A percentile compares a stretch with the other conserved stretches of the same genome.
phyloP scores from a whole-genome alignment of 176 grass and related monocot species.

The Saccharum officinarum region DNA sequence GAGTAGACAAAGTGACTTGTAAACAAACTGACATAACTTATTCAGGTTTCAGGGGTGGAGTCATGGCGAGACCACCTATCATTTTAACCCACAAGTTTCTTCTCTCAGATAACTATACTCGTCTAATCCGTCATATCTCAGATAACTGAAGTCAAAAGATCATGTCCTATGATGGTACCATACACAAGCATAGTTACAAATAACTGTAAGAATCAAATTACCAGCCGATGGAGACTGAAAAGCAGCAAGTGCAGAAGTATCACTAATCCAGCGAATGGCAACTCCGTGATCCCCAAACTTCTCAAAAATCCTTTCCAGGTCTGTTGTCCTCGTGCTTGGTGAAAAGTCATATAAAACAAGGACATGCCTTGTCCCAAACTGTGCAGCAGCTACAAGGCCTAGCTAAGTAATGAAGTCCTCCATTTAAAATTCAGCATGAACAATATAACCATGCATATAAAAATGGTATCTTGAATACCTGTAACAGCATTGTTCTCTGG shows the following conservation, averaged over 20 bases:
- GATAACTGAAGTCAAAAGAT: too few species aligned
- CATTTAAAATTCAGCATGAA: neutral
- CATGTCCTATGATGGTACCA: too few species aligned
- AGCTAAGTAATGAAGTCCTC: neutral
- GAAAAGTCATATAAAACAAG: constrained; percentile 76
- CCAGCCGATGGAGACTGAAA: constrained; percentile 68
- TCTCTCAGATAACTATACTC: neutral
- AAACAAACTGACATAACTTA: too few species aligned
- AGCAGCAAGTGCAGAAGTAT: constrained; percentile 82
- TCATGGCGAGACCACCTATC: neutral
- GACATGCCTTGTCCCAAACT: constrained; percentile 65
- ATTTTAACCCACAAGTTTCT: constrained; percentile 1
- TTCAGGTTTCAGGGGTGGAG: too few species aligned
- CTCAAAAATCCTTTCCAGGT: constrained; percentile 77
- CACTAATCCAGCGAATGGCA: constrained; percentile 84
- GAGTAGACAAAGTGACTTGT: too few species aligned
- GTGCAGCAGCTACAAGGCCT: constrained; percentile 38
- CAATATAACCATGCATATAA: neutral
- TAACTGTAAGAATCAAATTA: constrained; percentile 27
- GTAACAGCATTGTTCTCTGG: constrained; percentile 17
- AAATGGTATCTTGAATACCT: constrained; percentile 10
- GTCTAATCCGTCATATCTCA: neutral
- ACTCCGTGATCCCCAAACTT: constrained; percentile 61
- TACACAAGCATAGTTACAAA: too few species aligned
- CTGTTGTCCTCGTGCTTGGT: constrained; percentile 56